Evolutionary conservation across 192 early-diverging fungal species (phyloP).

Genomic region (Diversispora eburnea): DNA sequence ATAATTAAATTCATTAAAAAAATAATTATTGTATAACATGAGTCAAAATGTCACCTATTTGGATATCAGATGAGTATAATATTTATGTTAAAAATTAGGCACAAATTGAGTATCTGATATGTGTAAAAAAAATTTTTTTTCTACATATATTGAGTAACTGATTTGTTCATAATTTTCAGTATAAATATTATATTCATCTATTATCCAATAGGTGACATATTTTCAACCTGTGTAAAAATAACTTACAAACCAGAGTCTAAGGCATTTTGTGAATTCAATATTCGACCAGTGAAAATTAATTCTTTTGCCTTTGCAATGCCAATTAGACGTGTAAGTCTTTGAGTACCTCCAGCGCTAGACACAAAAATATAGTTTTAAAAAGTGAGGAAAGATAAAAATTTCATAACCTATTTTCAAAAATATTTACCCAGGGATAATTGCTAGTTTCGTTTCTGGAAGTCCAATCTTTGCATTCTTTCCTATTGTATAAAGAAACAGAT

Average conservation of each 20-base stretch:
- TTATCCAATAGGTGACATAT: neutral
- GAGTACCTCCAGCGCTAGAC: conserved; percentile 87
- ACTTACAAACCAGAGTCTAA: conserved; percentile 49
- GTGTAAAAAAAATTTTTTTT: neutral
- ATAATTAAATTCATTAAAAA: no score
- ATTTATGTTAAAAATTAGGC: no score
- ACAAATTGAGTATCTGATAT: no score
- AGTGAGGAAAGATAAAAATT: neutral
- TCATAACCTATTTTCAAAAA: neutral
- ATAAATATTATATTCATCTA: no score
- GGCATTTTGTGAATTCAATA: conserved; percentile 63
- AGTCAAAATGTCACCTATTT: no score
- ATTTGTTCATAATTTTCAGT: no score
- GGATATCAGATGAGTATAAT: neutral
- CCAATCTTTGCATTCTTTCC: conserved; percentile 72
- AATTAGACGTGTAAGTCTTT: conserved; percentile 83
- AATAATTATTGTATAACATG: no score
- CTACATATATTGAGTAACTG: no score
- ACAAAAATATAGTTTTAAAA: neutral
- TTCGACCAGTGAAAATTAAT: conserved; percentile 82
- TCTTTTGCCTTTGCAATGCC: conserved; percentile 88
- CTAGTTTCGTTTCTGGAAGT: conserved; percentile 87
- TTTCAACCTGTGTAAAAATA: neutral
- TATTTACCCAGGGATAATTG: conserved; percentile 88
- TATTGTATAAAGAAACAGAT: neutral